These are phyloP conservation scores for Kwoniella sp. DNA, from an alignment of 768 basidiomycete genomes.

Conservation along the genomic window DNA sequence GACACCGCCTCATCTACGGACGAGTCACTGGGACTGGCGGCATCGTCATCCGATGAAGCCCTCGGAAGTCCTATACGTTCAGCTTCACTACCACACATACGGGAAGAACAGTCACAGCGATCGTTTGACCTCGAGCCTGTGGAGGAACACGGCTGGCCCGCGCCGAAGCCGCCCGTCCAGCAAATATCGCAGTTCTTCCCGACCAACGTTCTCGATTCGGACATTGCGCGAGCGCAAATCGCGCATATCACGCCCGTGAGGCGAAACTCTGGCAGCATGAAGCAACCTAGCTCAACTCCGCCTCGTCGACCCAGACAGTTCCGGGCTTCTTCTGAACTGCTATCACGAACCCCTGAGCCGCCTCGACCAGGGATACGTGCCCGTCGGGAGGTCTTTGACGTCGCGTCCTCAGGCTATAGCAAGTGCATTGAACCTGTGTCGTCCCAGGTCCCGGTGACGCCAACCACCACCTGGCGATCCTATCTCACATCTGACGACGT, in stretches of 20 bases:
- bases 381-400: conserved; percentile 32
- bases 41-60: conserved; percentile 4
- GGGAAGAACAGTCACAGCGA: background rate
- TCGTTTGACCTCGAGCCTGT: conserved; percentile 6
- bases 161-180: background rate
- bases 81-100: background rate
- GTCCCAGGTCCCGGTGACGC: conserved; percentile 8
- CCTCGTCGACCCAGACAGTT: conserved; percentile 18
- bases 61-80: conserved; percentile 1
- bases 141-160: conserved; percentile 20
- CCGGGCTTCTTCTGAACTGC: conserved; percentile 22
- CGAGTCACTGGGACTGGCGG: conserved; percentile 10
- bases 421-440: conserved; percentile 24
- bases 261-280: conserved; percentile 5
- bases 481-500: conserved; percentile 20
- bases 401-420: conserved; percentile 33
- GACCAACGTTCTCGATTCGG: background rate
- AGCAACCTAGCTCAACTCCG: conserved; percentile 20
- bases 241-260: conserved; percentile 2
- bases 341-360: conserved; percentile 20
- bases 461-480: conserved; percentile 32
- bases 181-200: background rate
- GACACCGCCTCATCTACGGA: background rate
- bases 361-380: conserved; percentile 19
- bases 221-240: background rate